phyloP scores from a whole-genome alignment of 345 rosid genomes.

The Rhizophora mangle region DNA sequence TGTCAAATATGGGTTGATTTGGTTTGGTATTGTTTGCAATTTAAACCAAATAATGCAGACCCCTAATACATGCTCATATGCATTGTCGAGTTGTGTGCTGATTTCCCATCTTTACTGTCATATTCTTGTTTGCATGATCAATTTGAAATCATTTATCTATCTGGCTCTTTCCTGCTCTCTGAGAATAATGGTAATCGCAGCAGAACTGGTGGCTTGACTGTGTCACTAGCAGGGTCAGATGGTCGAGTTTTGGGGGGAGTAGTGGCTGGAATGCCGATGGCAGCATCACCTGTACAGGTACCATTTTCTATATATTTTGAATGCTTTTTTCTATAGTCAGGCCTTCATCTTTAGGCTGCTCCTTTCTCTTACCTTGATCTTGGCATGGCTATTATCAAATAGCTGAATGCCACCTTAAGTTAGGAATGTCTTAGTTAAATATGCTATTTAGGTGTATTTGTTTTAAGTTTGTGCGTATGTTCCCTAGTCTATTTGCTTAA shows the following conservation, averaged over 20 bases:
- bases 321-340: not conserved
- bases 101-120: not conserved
- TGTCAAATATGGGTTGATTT: no score
- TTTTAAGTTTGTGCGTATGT: not conserved
- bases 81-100: not conserved
- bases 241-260: conserved; percentile 77
- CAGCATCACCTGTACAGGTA: conserved; percentile 91
- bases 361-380: not conserved
- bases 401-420: conserved; percentile 8
- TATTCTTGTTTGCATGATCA: conserved; percentile 53
- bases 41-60: no score
- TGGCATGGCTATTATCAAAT: not conserved
- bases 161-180: conserved; percentile 64
- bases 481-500: conserved; percentile 1
- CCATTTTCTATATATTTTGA: conserved; percentile 3
- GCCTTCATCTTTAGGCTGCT: not conserved
- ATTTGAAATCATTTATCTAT: conserved; percentile 75
- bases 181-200: conserved; percentile 46
- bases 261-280: conserved; percentile 67
- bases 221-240: conserved; percentile 75
- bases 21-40: no score
- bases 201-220: conserved; percentile 55
- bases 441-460: conserved; percentile 9
- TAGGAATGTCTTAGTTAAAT: conserved; percentile 1
- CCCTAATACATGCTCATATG: no score